phyloP scores from a whole-genome alignment of 441 rosid genomes.

The Macaranga tanarius region DNA sequence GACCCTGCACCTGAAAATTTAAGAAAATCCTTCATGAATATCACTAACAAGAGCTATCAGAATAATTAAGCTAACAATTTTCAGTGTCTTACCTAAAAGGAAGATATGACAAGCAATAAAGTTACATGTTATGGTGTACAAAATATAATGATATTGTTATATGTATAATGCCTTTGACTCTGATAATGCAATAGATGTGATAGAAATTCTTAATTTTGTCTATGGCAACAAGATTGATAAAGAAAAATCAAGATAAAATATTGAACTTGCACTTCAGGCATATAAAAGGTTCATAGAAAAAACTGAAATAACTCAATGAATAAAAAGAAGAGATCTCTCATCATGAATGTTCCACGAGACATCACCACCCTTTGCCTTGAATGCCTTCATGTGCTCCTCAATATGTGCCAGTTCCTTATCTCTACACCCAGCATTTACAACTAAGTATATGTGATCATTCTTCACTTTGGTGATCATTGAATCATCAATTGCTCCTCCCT shows the following conservation, averaged over 20 bases:
- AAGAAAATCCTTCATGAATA: slow-evolving; percentile 7
- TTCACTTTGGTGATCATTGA: slow-evolving; percentile 88
- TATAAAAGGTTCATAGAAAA: not conserved
- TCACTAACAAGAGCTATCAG: not conserved
- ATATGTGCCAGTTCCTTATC: slow-evolving; percentile 97
- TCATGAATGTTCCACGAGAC: slow-evolving; percentile 96
- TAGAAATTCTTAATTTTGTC: not conserved
- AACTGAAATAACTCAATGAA: not conserved
- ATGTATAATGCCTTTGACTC: not conserved
- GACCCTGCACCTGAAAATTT: slow-evolving; percentile 56
- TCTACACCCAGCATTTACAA: slow-evolving; percentile 98
- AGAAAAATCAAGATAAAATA: not conserved
- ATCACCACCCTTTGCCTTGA: slow-evolving; percentile 85
- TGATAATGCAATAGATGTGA: not conserved
- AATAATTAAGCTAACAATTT: not conserved
- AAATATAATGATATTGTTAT: not conserved
- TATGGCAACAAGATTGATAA: not conserved
- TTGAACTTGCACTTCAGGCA: not conserved
- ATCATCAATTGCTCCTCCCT: slow-evolving; percentile 95
- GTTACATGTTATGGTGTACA: not conserved
- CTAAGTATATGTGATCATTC: slow-evolving; percentile 78
- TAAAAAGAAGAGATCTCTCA: slow-evolving; percentile 85
- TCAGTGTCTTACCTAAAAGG: not conserved
- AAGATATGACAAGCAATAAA: not conserved
- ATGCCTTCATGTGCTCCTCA: slow-evolving; percentile 92